Conservation (phyloP, 129 eudicot genomes). For the Artemisia argyi region DNA sequence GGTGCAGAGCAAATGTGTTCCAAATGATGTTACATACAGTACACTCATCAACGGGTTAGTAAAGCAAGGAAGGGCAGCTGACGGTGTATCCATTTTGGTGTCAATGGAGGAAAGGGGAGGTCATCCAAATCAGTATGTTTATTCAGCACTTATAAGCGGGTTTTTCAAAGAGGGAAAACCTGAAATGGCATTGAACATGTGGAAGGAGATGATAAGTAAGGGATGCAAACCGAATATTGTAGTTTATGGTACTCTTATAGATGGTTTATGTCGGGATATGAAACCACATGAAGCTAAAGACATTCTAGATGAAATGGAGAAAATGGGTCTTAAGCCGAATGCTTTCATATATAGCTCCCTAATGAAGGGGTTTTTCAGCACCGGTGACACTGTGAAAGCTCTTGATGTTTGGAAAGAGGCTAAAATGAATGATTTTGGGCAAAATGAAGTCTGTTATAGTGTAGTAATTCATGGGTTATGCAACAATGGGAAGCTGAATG, state of each 20-base stretch:
- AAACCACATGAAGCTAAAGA: conserved; percentile 69
- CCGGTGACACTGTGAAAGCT: conserved; percentile 61
- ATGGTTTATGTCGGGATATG: conserved; percentile 71
- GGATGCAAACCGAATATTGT: conserved; percentile 69
- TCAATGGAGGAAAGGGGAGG: conserved; percentile 73
- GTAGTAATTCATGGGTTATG: conserved; percentile 79
- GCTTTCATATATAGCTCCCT: conserved; percentile 72
- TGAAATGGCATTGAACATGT: conserved; percentile 56
- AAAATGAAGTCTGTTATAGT: conserved; percentile 65
- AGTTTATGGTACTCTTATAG: conserved; percentile 73
- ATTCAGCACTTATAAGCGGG: conserved; percentile 81
- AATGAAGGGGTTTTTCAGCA: conserved; percentile 74
- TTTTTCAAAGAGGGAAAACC: conserved; percentile 77
- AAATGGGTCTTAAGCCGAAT: conserved; percentile 62
- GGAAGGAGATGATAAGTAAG: conserved; percentile 67
- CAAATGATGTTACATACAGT: conserved; percentile 79
- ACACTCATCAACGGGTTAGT: conserved; percentile 85
- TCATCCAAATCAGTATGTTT: conserved; percentile 49
- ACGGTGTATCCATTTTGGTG: conserved; percentile 50
- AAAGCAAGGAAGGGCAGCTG: conserved; percentile 61
- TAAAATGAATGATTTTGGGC: conserved; percentile 29
- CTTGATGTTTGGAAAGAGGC: conserved; percentile 66
- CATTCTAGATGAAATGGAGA: conserved; percentile 56
- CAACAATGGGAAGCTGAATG: conserved; percentile 56
- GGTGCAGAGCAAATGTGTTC: conserved; percentile 62